These are phyloP conservation scores for Mucor ambiguus DNA, from an alignment of 371 early-diverging fungal species.

Conservation along the genomic window DNA sequence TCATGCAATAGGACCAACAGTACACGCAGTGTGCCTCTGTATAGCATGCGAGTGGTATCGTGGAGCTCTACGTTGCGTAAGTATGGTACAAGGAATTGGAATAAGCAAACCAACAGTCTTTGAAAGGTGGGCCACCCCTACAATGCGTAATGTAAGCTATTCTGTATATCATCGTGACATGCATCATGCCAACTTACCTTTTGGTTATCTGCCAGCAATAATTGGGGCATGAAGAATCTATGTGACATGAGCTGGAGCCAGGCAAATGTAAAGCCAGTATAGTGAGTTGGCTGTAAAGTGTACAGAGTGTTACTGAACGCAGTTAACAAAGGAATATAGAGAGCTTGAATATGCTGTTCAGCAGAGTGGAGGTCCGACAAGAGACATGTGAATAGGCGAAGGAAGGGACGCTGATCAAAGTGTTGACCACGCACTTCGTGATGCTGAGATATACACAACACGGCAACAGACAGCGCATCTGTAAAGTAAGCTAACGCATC, in stretches of 20 bases:
- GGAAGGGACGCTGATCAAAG: constrained; percentile 92
- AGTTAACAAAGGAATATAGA: constrained; percentile 70
- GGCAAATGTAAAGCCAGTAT: constrained; percentile 95
- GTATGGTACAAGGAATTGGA: constrained; percentile 88
- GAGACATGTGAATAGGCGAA: constrained; percentile 85
- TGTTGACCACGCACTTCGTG: constrained; percentile 80
- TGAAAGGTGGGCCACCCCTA: constrained; percentile 90
- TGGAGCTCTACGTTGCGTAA: constrained; percentile 66
- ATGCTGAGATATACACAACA: constrained; percentile 78
- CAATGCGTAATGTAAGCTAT: neutral
- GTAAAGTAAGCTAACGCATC: constrained; percentile 64
- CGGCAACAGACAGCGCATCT: constrained; percentile 82
- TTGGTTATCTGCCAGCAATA: constrained; percentile 75
- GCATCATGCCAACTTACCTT: constrained; percentile 34
- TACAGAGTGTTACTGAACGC: constrained; percentile 82
- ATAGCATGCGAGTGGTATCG: constrained; percentile 81
- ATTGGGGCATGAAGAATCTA: constrained; percentile 88
- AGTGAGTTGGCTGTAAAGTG: constrained; percentile 82
- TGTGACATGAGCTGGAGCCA: constrained; percentile 95
- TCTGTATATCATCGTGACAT: neutral
- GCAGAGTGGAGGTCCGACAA: constrained; percentile 78
- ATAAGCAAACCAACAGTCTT: constrained; percentile 75
- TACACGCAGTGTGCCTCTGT: constrained; percentile 88
- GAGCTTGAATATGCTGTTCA: constrained; percentile 65
- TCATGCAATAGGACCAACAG: constrained; percentile 94